phyloP scores from a whole-genome alignment of 2,329 filamentous ascomycete genomes.

The Calonectria pauciramosa region DNA sequence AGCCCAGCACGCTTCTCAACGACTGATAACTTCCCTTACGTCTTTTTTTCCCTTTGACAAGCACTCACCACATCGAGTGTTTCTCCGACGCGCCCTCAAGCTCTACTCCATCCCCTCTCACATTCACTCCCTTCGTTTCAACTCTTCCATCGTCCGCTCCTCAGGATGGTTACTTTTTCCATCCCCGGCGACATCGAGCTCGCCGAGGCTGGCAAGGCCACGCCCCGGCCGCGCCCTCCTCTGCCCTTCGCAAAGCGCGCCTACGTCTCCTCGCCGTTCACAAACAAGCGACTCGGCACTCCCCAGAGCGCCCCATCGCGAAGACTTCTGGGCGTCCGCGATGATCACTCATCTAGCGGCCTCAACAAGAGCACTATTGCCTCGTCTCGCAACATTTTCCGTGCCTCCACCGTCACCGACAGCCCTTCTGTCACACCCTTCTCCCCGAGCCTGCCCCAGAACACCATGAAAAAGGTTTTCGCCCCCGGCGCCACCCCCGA shows the following conservation, averaged over 20 bases:
- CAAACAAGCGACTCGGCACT: constrained; percentile 53
- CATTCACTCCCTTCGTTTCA: constrained; percentile 14
- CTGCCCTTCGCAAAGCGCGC: constrained; percentile 60
- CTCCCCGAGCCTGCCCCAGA: constrained; percentile 60
- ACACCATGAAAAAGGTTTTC: constrained; percentile 63
- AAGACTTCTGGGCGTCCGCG: constrained; percentile 52
- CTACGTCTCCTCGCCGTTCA: constrained; percentile 55
- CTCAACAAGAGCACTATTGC: constrained; percentile 53
- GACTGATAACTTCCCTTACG: constrained; percentile 24
- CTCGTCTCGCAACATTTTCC: constrained; percentile 58
- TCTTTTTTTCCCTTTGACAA: constrained; percentile 22
- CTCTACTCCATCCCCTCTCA: constrained; percentile 29
- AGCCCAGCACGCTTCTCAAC: constrained; percentile 28
- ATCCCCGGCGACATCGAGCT: constrained; percentile 53
- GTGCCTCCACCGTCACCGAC: constrained; percentile 54
- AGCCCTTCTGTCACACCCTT: constrained; percentile 54
- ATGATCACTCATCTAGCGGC: constrained; percentile 52
- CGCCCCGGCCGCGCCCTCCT: constrained; percentile 56
- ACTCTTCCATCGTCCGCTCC: neutral
- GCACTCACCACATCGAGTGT: constrained; percentile 17
- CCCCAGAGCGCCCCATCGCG: constrained; percentile 55
- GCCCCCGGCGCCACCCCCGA: constrained; percentile 60
- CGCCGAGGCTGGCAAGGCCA: constrained; percentile 49
- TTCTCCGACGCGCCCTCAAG: constrained; percentile 31
- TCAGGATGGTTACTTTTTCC: constrained; percentile 56